Percentiles rank a stretch among this genome's conserved stretches.
Conservation (phyloP, 2,329 filamentous ascomycete species). For the Akanthomyces dipterigenus region DNA sequence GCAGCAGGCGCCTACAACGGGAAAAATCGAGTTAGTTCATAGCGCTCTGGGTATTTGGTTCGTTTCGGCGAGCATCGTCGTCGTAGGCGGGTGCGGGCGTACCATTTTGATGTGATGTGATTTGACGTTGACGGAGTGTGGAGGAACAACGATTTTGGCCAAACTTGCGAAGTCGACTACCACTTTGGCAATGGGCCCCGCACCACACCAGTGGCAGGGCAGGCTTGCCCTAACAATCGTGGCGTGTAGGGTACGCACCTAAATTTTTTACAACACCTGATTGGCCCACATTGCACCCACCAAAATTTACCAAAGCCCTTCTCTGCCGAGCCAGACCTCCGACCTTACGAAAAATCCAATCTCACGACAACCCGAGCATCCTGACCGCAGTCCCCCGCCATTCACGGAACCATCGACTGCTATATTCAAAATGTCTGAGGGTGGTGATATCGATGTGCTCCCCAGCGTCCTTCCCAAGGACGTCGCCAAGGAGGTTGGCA, state of each 20-base stretch:
- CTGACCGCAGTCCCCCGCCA: slow-evolving; percentile 31
- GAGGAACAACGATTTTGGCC: slow-evolving; percentile 25
- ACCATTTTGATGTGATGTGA: slow-evolving; percentile 39
- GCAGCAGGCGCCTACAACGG: slow-evolving; percentile 35
- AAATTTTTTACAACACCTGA: slow-evolving; percentile 24
- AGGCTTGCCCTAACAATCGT: slow-evolving; percentile 34
- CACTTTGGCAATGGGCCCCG: slow-evolving; percentile 18
- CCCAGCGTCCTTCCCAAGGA: slow-evolving; percentile 89
- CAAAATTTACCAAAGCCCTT: slow-evolving; percentile 29
- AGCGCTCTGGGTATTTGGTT: slow-evolving; percentile 13
- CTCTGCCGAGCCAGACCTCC: slow-evolving; percentile 26
- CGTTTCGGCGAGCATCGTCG: slow-evolving; percentile 5
- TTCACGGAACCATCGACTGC: slow-evolving; percentile 32
- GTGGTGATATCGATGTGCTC: slow-evolving; percentile 83
- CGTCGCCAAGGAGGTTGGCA: slow-evolving; percentile 79
- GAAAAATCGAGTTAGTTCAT: slow-evolving; percentile 9
- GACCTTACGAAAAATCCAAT: slow-evolving; percentile 27
- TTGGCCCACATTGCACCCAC: slow-evolving; percentile 30
- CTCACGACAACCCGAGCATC: slow-evolving; percentile 32
- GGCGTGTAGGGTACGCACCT: slow-evolving; percentile 23
- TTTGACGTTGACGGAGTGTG: slow-evolving; percentile 32
- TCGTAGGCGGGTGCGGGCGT: slow-evolving; percentile 18
- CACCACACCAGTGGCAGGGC: slow-evolving; percentile 26
- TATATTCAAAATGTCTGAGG: slow-evolving; percentile 77
- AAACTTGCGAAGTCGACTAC: slow-evolving; percentile 23